Evolutionary conservation across 2,329 filamentous ascomycete genomes (phyloP), one percentile per base, ranked within the genome.

Genomic region (Aspergillus niger): DNA sequence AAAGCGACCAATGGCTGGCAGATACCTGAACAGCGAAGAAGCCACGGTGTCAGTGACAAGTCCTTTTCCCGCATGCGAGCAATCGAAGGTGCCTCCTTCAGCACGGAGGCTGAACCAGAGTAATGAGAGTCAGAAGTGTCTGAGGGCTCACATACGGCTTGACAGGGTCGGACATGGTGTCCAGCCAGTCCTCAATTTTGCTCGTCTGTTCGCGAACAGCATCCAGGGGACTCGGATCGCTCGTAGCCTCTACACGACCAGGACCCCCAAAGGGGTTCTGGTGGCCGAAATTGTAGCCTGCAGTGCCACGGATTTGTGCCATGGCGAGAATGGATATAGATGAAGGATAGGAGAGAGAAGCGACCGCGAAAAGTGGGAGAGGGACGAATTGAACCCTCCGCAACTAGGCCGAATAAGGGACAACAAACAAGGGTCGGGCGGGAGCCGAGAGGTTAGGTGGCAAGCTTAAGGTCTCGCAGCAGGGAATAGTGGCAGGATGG

Each of bases 171-270:
- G 92, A 90, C 72, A 92, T 68, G 28, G 86, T 91, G 79, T 98
- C 95, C 74, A 99, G 80, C 75, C 91, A 81, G 76, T 99, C 95
- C 81, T 99, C 95, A 68, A 99, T 94, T 85, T 97, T 98, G 89
- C 91, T 97, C 55, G 95, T 99, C 79, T 98, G 93, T 77, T 92
- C 87, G 66, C 95, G 86, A 74, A 99, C 92, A 71, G 91, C 86
- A 77, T 97, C 95, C 69, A 99, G 86, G 60, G 90, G 88, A 77
- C 87, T 91, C 52, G 89, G 85, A 70, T 92, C 89, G 74, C 84
- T 85, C 60, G 83, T 85, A 61, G 83, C 86, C 67, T 89, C 85
- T 68, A 77, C 80, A 66, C 80, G 82, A 70, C 81, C 83, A 61
- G 82, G 82, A 51, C 84, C 86, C 65, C 86, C 88, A 71, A 92